Conservation (phyloP, 2,329 filamentous ascomycete species). For the Aspergillus fumigatiaffinis region DNA sequence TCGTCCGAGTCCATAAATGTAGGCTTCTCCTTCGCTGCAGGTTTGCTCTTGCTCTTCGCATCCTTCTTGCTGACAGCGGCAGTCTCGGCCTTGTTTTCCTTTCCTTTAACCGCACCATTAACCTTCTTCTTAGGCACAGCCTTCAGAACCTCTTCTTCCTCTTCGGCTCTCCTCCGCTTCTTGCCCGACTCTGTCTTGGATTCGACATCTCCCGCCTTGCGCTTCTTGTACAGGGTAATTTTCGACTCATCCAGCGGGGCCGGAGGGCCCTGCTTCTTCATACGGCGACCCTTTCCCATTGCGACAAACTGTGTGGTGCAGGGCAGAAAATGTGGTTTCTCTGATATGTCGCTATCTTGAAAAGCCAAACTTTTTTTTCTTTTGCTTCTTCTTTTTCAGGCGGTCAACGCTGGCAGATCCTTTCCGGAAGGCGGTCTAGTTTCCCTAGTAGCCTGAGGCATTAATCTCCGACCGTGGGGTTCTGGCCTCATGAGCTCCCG, state of each 20-base stretch:
- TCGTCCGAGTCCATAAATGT: conserved; percentile 35
- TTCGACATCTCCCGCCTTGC: conserved; percentile 72
- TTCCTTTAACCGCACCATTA: conserved; percentile 33
- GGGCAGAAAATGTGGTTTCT: conserved; percentile 6
- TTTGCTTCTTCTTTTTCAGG: conserved; percentile 23
- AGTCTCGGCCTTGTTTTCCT: conserved; percentile 25
- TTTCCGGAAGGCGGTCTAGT: conserved; percentile 17
- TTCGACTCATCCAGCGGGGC: conserved; percentile 70
- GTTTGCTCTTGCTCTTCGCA: conserved; percentile 22
- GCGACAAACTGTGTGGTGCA: conserved; percentile 30
- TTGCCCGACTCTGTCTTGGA: conserved; percentile 51
- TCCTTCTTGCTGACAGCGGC: conserved; percentile 26
- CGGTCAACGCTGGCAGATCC: conserved; percentile 26
- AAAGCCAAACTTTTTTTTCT: conserved; percentile 26
- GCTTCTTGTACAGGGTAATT: conserved; percentile 65
- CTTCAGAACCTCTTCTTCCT: conserved; percentile 42
- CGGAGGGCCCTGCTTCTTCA: conserved; percentile 92
- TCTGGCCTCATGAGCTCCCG: conserved; percentile 11
- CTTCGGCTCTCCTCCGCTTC: conserved; percentile 59
- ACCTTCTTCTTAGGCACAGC: conserved; percentile 39
- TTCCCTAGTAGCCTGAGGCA: conserved; percentile 1
- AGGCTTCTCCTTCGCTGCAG: conserved; percentile 25
- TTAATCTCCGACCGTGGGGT: neutral
- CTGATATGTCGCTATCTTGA: conserved; percentile 13
- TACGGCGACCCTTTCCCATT: conserved; percentile 88